Evolutionary conservation across 805 yeast genomes (phyloP), one percentile per base, ranked within the genome.

Genomic region (Saturnispora serradocipensis): DNA sequence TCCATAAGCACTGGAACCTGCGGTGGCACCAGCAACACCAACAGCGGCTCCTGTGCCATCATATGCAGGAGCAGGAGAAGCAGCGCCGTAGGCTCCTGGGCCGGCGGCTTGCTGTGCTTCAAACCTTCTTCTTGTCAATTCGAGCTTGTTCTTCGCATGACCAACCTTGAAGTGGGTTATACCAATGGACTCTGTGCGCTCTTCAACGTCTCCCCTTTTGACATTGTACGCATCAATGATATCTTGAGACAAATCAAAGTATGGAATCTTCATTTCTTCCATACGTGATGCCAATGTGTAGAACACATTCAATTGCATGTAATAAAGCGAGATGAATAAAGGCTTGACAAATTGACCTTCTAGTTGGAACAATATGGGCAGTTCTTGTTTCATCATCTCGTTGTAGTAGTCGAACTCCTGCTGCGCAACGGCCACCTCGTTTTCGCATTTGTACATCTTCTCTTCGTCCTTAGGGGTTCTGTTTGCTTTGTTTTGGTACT

Each of bases 181-280:
- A n/a, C 90, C 87, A 60, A 93, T 80, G 4, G 86, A 82, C 65
- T 91, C 98, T 1, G 97, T 75, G 62, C 81, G 83, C 63, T 90
- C 97, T 64, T 89, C 95, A 46, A 91, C 80, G 59, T 88, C 83
- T 40, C 98, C 99, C 67, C 95, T 82, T 72, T 93, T 93, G 56
- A 73, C 74, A 32, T 66, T 68, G 69, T 84, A 93, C 3, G 90
- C 84, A 65, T 86, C 91, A 50, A 86, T 75, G 56, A 93, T 86
- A 65, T 89, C 98, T 44, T 86, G 76, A 48, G 80, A 74, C 64
- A 93, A 74, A 66, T 93, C 95, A 69, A 93, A 93, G 71, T 93
- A 93, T 15, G 97, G 97, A 58, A 93, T 93, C 72, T 93, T 89
- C 86, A 91, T 82, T 65, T 88, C 96, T 70, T 91, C 96, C 88